Conservation (phyloP, 495 filamentous ascomycete genomes). For the Entonaema liquescens region DNA sequence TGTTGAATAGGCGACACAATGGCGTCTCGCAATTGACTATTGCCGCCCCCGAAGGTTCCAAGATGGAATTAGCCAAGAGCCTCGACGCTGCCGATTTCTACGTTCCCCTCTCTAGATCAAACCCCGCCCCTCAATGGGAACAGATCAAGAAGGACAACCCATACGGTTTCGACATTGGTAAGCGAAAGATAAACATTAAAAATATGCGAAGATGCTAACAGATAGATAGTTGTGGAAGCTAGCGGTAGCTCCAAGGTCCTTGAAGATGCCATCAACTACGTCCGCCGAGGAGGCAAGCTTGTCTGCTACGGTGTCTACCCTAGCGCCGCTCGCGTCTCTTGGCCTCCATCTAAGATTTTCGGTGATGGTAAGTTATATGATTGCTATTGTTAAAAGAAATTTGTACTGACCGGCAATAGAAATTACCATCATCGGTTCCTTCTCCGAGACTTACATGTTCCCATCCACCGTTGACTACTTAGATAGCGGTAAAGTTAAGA, state of each 20-base stretch:
- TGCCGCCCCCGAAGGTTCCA: slow-evolving; percentile 70
- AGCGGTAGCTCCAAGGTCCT: slow-evolving; percentile 73
- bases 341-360: slow-evolving; percentile 72
- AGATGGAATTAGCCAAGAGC: slow-evolving; percentile 74
- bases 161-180: slow-evolving; percentile 76
- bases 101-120: slow-evolving; percentile 65
- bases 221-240: slow-evolving; percentile 56
- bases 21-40: slow-evolving; percentile 73
- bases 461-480: slow-evolving; percentile 75
- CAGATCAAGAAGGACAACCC: slow-evolving; percentile 71
- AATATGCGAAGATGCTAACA: slow-evolving; percentile 14
- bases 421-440: slow-evolving; percentile 74
- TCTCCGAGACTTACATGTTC: slow-evolving; percentile 78
- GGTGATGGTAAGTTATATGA: slow-evolving; percentile 45
- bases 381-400: slow-evolving; percentile 4
- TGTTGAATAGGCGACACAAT: slow-evolving; percentile 52
- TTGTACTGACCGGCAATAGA: slow-evolving; percentile 55
- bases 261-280: slow-evolving; percentile 75
- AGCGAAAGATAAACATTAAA: slow-evolving; percentile 31
- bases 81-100: slow-evolving; percentile 73
- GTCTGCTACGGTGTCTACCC: slow-evolving; percentile 73
- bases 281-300: slow-evolving; percentile 72
- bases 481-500: slow-evolving; percentile 71
- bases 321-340: slow-evolving; percentile 66
- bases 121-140: slow-evolving; percentile 65